Evolutionary conservation across 2,329 filamentous ascomycete genomes (phyloP), one percentile per base, ranked within the genome.

Genomic region (Meredithiella fracta): DNA sequence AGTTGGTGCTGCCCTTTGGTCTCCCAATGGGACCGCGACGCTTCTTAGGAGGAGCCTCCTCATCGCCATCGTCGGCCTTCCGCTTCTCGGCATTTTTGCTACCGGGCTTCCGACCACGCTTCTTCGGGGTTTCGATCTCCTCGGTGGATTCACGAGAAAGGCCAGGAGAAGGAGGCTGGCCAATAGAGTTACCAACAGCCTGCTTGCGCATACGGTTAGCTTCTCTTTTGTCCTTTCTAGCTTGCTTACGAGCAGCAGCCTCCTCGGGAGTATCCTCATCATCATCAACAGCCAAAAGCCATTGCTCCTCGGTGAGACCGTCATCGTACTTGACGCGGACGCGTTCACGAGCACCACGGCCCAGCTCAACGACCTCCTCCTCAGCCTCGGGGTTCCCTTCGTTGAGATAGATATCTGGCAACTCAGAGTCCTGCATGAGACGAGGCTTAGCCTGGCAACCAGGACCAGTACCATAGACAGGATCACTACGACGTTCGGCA

Each of bases 251-350:
- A 37, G 86, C 86, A 38, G 94, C 90, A 1, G 92, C 92, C 55
- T 88, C 90, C 66, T 97, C 92, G 29, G 95, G 89, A 0, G 81
- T 83, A 66, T 98, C 92, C 1, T 98, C 92, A 53, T 96, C 90
- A 59, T 94, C 91, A 66, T 98, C 92, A 31, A 98, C 91, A 55
- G 92, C 92, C 74, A 95, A 91, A 53, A 97, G 78, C 92, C 92
- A 98, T 69, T 98, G 94, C 72, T 98, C 92, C 70, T 98, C 94
- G 0, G 92, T 97, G 29, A 98, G 80, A 54, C 94, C 92, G 65
- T 98, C 92, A 64, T 98, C 92, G 63, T 98, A 98, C 68, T 85
- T 86, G 64, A 96, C 90, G 65, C 88, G 83, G 62, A 89, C 96
- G 59, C 94, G 83, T 70, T 98, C 92, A 72, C 92, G 86, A 60